Evolutionary conservation across 805 yeast genomes (phyloP).

Genomic region (Saturnispora galanensis): DNA sequence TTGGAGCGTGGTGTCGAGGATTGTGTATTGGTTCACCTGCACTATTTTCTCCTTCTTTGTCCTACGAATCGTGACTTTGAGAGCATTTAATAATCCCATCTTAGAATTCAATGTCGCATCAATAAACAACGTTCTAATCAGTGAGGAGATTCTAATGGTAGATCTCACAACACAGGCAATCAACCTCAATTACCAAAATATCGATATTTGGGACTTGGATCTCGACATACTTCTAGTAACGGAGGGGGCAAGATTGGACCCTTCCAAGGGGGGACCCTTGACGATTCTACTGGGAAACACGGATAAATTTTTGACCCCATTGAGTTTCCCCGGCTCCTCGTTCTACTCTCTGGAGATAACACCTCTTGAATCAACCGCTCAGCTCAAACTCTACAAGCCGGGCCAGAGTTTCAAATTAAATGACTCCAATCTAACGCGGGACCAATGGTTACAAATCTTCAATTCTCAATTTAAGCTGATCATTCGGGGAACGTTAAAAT

Average conservation of each 20-base stretch:
- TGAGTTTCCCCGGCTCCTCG: constrained; percentile 21
- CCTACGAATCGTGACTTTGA: constrained; percentile 18
- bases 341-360: constrained; percentile 12
- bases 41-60: constrained; percentile 1
- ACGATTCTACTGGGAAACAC: constrained; percentile 28
- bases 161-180: constrained; percentile 22
- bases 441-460: constrained; percentile 24
- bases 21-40: too few species aligned
- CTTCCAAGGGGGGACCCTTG: constrained; percentile 1
- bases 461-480: constrained; percentile 21
- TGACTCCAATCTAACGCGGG: constrained; percentile 17
- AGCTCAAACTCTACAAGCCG: constrained; percentile 24
- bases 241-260: constrained; percentile 9
- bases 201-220: constrained; percentile 24
- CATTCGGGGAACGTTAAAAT: constrained; percentile 26
- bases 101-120: constrained; percentile 17
- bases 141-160: constrained; percentile 24
- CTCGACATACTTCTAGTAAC: constrained; percentile 26
- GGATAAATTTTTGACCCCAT: constrained; percentile 23
- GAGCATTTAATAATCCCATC: constrained; percentile 22
- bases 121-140: constrained; percentile 24
- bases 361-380: constrained; percentile 18
- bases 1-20: too few species aligned
- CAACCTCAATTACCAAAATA: constrained; percentile 26
- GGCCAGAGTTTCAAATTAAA: constrained; percentile 21